Base-by-base conservation (phyloP, 345 rosid species). In the Acer campestre region DNA sequence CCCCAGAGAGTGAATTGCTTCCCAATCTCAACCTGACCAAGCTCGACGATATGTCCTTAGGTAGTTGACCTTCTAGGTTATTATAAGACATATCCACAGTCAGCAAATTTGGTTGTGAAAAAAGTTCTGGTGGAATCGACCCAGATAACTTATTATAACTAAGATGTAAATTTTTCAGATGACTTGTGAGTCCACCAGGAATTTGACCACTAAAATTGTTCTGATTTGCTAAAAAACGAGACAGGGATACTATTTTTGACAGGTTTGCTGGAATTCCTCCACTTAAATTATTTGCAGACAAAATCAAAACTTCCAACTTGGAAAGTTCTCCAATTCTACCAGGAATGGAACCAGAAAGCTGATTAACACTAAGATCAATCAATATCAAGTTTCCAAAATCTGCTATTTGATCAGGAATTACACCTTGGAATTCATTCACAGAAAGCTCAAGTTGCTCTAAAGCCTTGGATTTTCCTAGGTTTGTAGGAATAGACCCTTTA, bases 1-100 rank as follows among this genome's bases (percentile, higher is more conserved):
- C 0, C 66, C 90, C 95, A 31, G 1, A 48, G 23, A 90, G 88
- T 0, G 0, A 51, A 73, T 92, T 92, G 86, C 87, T 79, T 77
- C 97, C 96, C 71, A 94, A 79, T 81, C 97, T 88, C 85, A 95
- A 53, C 82, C 95, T 86, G 10, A 93, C 49, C 86, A 91, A 55
- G 78, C 78, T 27, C n/a, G 73, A 1, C 10, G 97, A 86, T 13
- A 88, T 55, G 59, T 55, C 64, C 46, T 9, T 78, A 66, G 98
- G 97, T 64, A 90, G 61, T 75, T 75, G 22, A 48, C 93, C 95
- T 14, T 40, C 49, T 42, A 93, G 23, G 29, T 0, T 27, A 80
- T 91, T 95, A 75, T 14, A 81, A 46, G 97, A 89, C 84, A 95
- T 77, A 86, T 93, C 90, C 56, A 91, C 87, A 23, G 44, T 49